Evolutionary conservation across 1,139 yeast species (phyloP).

Genomic region (Ogataea hybrid): DNA sequence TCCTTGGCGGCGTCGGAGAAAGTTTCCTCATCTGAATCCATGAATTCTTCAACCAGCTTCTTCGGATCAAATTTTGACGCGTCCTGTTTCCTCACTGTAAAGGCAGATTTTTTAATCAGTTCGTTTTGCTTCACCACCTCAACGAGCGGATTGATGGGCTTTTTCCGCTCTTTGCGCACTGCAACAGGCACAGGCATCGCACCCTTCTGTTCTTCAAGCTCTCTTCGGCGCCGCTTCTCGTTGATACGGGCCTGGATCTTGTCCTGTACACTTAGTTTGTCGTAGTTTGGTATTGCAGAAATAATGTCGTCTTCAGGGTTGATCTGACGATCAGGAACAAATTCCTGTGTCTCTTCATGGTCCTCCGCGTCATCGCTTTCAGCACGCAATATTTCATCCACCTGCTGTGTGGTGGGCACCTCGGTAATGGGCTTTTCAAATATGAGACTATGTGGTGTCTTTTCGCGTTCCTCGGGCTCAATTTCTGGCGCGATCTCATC

Average conservation of each 20-base stretch:
- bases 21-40: slow-evolving; percentile 19
- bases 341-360: not conserved
- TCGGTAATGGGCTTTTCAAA: not conserved
- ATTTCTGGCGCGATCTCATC: not conserved
- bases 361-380: not conserved
- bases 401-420: not conserved
- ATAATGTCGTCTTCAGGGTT: not conserved
- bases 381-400: not conserved
- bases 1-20: slow-evolving; percentile 8
- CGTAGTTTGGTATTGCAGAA: slow-evolving; percentile 20
- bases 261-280: slow-evolving; percentile 25
- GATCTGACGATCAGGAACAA: not conserved
- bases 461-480: too few species aligned
- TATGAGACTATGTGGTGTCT: too few species aligned
- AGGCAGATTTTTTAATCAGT: slow-evolving; percentile 21
- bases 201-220: slow-evolving; percentile 4
- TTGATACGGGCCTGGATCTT: slow-evolving; percentile 26
- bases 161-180: slow-evolving; percentile 3
- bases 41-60: slow-evolving; percentile 23
- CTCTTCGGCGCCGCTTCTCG: slow-evolving; percentile 19
- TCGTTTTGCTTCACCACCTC: slow-evolving; percentile 27
- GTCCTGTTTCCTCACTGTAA: slow-evolving; percentile 17
- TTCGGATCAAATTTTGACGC: slow-evolving; percentile 23
- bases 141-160: slow-evolving; percentile 11
- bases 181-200: too few species aligned